Percentiles rank a stretch among this genome's conserved stretches.
phyloP scores from a whole-genome alignment of 257 asterid genomes.

The Solanum paucissectum region DNA sequence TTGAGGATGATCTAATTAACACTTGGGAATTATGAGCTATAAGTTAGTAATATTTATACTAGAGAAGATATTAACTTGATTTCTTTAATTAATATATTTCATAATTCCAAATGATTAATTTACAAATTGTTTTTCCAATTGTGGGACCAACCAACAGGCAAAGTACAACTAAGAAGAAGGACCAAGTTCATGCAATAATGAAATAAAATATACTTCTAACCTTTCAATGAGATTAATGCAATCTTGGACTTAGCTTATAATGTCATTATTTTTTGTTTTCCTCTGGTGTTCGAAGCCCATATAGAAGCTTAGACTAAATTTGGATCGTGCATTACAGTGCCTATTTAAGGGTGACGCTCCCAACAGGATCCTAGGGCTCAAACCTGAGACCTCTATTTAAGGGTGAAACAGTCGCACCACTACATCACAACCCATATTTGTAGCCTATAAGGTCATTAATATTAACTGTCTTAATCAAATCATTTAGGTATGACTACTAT shows the following conservation, averaged over 20 bases:
- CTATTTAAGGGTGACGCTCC: accelerated
- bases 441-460: not conserved
- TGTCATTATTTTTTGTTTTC: not conserved
- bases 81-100: slow-evolving; percentile 23
- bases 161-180: slow-evolving; percentile 46
- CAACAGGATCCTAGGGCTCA: not conserved
- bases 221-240: slow-evolving; percentile 7
- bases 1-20: not conserved
- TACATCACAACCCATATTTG: not conserved
- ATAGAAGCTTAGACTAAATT: too few relatives aligned
- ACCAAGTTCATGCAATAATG: slow-evolving; percentile 34
- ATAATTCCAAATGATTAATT: slow-evolving; percentile 17
- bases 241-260: slow-evolving; percentile 9
- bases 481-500: slow-evolving; percentile 4
- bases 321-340: accelerated
- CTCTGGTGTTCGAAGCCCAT: not conserved
- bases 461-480: slow-evolving; percentile 17
- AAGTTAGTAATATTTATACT: slow-evolving; percentile 32
- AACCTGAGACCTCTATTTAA: not conserved
- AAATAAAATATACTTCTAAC: not conserved
- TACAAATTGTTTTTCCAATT: slow-evolving; percentile 23
- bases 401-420: not conserved
- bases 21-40: slow-evolving; percentile 22
- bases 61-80: slow-evolving; percentile 33
- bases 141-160: slow-evolving; percentile 49